phyloP scores from a whole-genome alignment of 2,329 filamentous ascomycete species.

The Fusarium mangiferae region DNA sequence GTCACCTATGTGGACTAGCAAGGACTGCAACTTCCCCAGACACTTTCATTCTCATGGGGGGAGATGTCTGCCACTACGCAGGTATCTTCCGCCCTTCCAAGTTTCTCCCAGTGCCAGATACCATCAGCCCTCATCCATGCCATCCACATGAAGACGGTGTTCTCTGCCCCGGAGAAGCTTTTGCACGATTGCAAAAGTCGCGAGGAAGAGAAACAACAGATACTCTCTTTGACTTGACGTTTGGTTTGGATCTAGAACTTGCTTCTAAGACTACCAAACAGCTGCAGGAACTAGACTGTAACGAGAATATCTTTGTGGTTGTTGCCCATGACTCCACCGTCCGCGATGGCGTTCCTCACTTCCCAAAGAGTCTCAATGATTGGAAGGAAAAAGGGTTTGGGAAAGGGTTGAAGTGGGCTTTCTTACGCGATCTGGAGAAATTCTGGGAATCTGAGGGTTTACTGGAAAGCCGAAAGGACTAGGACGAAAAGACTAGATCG shows the following conservation, averaged over 20 bases:
- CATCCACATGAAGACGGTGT: not conserved
- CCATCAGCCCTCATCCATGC: constrained; percentile 40
- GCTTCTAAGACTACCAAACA: constrained; percentile 22
- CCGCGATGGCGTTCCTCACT: constrained; percentile 37
- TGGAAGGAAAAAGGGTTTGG: constrained; percentile 34
- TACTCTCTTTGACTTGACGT: constrained; percentile 32
- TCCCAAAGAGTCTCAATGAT: constrained; percentile 30
- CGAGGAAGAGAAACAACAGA: constrained; percentile 29
- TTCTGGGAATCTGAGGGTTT: constrained; percentile 32
- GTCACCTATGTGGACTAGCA: constrained; percentile 55
- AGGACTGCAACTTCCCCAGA: constrained; percentile 47
- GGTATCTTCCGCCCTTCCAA: constrained; percentile 51
- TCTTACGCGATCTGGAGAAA: constrained; percentile 32
- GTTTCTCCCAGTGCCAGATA: constrained; percentile 48
- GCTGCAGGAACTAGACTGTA: constrained; percentile 34
- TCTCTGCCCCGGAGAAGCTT: constrained; percentile 33
- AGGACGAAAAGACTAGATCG: accelerated
- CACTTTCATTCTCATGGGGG: constrained; percentile 56
- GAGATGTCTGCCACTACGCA: constrained; percentile 54
- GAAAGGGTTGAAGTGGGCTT: constrained; percentile 30
- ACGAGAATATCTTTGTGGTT: constrained; percentile 34
- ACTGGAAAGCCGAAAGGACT: not conserved
- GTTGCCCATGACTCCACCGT: constrained; percentile 36
- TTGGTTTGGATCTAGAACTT: constrained; percentile 30
- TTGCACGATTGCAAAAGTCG: constrained; percentile 25